Base-by-base conservation (phyloP, 1,284 basidiomycete species). In the Heterobasidion irregulare region DNA sequence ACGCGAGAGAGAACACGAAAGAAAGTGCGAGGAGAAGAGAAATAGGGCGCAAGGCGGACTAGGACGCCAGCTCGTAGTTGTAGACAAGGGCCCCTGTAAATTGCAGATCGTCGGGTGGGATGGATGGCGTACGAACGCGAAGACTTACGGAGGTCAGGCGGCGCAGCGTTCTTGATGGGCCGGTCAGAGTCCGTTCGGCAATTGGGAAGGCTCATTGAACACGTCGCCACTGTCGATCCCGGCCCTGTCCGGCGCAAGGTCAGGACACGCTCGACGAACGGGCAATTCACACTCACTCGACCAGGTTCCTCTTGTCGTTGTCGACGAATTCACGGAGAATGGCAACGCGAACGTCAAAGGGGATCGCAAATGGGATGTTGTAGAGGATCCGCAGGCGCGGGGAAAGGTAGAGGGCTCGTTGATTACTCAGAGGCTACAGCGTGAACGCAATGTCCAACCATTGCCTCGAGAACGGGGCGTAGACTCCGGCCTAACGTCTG, bases 321-420 rank as follows among this genome's bases (percentile, higher is more conserved):
- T 74, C 65, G 50, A 97, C 80, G 65, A 96, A 97, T 54, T 83
- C 75, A 33, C 92, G 79, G 71, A 98, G 98, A 48, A 98, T 94
- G 47, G 86, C 79, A 6, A 98, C 89, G 18, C 96, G 85, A 0
- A 86, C 83, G 57, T 91, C 86, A 70, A 99, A 99, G 0, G 95
- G 96, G 56, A 99, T 91, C 12, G 94, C 85, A 73, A 99, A 98
- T 0, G 96, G 97, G 53, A 98, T 91, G 68, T 98, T 95, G 74
- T 98, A 94, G 53, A 99, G 80, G 33, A 98, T 80, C 3, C 92
- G 92, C 1, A 98, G 79, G 3, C 94, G 84, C 0, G 95, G 96
- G 7, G 90, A 89, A 50, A 88, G 65, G 56, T 85, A 79, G 0
- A 89, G 84, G 49, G 90, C 69, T 60, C 91, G 83, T 8, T 88